Conservation (phyloP, 2,329 filamentous ascomycete species). For the Penicillium sp. region DNA sequence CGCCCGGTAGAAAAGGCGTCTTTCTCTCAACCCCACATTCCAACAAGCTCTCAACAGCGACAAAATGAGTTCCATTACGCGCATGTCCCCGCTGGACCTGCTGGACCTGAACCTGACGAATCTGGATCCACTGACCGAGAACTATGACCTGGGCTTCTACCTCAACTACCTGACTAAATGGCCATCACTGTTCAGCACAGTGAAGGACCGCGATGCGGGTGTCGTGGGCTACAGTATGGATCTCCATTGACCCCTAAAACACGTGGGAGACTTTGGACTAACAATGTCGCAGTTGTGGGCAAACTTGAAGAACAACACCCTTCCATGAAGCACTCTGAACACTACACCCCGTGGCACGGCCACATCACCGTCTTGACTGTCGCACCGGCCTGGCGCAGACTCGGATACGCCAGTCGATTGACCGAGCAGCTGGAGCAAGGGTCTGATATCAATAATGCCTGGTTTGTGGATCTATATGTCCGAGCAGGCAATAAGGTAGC, state of each 20-base stretch:
- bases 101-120: conserved; percentile 93
- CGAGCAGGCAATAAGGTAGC: conserved; percentile 85
- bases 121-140: conserved; percentile 95
- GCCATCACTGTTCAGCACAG: conserved; percentile 92
- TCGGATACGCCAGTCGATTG: conserved; percentile 85
- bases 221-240: conserved; percentile 90
- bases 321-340: conserved; percentile 74
- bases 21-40: conserved; percentile 31
- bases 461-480: conserved; percentile 97
- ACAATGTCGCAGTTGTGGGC: conserved; percentile 75
- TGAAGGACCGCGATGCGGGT: conserved; percentile 82
- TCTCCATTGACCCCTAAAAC: conserved; percentile 12
- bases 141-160: conserved; percentile 95
- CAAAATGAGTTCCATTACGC: conserved; percentile 80
- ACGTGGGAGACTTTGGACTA: conserved; percentile 4
- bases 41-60: conserved; percentile 3
- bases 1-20: conserved; percentile 31
- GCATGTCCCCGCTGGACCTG: conserved; percentile 83
- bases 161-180: conserved; percentile 94
- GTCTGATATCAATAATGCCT: conserved; percentile 81
- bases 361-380: conserved; percentile 97
- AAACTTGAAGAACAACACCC: conserved; percentile 89
- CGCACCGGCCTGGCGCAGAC: conserved; percentile 80
- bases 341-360: conserved; percentile 99
- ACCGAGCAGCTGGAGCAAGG: conserved; percentile 81